Conservation (phyloP, 192 early-diverging fungal genomes). For the Kappamyces sp. region DNA sequence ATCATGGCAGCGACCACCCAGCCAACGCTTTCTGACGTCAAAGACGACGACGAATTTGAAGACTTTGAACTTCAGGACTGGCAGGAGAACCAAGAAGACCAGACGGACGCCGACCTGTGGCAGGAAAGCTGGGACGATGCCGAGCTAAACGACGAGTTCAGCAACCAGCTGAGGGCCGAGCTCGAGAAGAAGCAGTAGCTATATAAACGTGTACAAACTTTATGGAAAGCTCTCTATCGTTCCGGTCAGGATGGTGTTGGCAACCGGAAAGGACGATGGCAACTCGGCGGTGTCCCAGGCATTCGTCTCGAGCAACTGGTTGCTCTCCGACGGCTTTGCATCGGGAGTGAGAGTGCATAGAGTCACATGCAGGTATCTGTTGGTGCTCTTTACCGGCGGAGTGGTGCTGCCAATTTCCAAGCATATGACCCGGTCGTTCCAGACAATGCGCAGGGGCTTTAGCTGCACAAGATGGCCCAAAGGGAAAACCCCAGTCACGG, state of each 20-base stretch:
- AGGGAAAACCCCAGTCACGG: not conserved
- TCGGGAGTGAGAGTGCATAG: slow-evolving; percentile 21
- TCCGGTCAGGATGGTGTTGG: not conserved
- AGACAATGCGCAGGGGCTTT: slow-evolving; percentile 13
- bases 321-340: slow-evolving; percentile 26
- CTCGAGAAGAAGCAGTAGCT: slow-evolving; percentile 5
- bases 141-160: slow-evolving; percentile 7
- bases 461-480: slow-evolving; percentile 7
- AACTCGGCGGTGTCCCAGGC: slow-evolving; percentile 1
- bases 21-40: not conserved
- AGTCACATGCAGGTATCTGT: slow-evolving; percentile 32
- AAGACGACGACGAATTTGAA: slow-evolving; percentile 14
- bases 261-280: not conserved
- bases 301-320: slow-evolving; percentile 22
- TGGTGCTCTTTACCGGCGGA: slow-evolving; percentile 6
- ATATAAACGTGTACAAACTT: not conserved
- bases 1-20: no score
- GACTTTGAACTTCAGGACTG: slow-evolving; percentile 15
- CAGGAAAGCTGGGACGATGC: slow-evolving; percentile 9
- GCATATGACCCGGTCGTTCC: slow-evolving; percentile 25
- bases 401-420: slow-evolving; percentile 13
- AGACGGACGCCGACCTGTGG: slow-evolving; percentile 1
- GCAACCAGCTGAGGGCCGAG: slow-evolving; percentile 5
- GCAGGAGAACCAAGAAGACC: slow-evolving; percentile 9
- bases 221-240: slow-evolving; percentile 2